Evolutionary conservation across 2,329 filamentous ascomycete genomes (phyloP), one percentile per base, ranked within the genome.

Genomic region (Tetracladium maxilliforme): DNA sequence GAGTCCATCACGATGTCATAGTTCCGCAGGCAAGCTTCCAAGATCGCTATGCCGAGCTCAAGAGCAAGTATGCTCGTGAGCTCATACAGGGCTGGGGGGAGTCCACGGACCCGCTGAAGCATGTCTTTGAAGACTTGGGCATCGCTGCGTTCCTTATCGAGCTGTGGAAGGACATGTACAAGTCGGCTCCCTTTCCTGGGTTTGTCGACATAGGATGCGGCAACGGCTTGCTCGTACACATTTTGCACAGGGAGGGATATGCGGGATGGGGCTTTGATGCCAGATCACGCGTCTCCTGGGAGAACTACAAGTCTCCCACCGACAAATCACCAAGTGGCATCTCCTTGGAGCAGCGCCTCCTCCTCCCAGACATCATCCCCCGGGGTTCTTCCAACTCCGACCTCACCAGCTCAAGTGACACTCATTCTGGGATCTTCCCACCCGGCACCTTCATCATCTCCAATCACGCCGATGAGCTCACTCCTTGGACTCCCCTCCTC

Each of bases 201-300:
- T 98, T 95, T 41, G 80, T 94, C 12, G 90, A 98, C 42, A 83
- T 98, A 22, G 90, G 87, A 5, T 95, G 90, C 44, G 90, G 90
- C 3, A 98, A 95, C 42, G 90, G 90, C 2, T 58, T 98, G 4
- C 64, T 98, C 2, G 81, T 92, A 6, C 70, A 92, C 43, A 68
- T 98, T 19, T 64, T 98, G 5, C 62, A 72, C 10, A 55, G 64
- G 30, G 86, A 95, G 51, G 84, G 84, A 8, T 95, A 83, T 48
- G 38, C 45, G 0, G 90, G 90, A 13, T 92, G 77, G 70, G 90
- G 90, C 0, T 93, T 95, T 41, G 90, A 98, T 47, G 90, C 86
- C 0, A 64, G 86, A n/a, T 53, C 55, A 19, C 69, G 90, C 26
- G 92, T 82, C 43, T 87, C 83, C 0, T 98, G 90, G 90, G 53